Evolutionary conservation across 495 filamentous ascomycete genomes (phyloP).

Genomic region (Neurospora sp.): DNA sequence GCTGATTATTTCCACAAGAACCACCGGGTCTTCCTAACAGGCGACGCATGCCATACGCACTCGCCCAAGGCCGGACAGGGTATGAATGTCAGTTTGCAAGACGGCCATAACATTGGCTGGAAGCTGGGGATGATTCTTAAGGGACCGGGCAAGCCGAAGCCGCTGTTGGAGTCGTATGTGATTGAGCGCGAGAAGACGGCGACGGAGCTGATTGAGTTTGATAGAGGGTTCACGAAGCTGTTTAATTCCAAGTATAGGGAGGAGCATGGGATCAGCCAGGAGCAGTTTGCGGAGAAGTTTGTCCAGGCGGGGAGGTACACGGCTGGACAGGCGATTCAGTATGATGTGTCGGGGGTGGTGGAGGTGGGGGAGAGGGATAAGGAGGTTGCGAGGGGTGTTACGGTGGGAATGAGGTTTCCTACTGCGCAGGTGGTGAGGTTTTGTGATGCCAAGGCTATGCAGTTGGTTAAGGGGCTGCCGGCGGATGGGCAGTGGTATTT

Average conservation of each 20-base stretch:
- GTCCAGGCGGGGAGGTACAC: constrained; percentile 52
- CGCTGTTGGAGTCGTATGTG: constrained; percentile 58
- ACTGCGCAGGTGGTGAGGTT: constrained; percentile 46
- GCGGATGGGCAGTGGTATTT: constrained; percentile 51
- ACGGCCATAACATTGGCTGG: constrained; percentile 64
- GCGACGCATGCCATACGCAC: constrained; percentile 66
- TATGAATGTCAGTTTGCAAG: constrained; percentile 54
- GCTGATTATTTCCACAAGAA: constrained; percentile 44
- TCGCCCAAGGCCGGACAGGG: constrained; percentile 65
- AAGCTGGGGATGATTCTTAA: constrained; percentile 59
- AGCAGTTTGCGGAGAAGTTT: constrained; percentile 48
- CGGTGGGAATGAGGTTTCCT: constrained; percentile 49
- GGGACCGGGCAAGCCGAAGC: constrained; percentile 39
- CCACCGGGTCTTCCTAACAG: constrained; percentile 52
- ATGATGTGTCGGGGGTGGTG: constrained; percentile 42
- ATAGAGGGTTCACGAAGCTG: constrained; percentile 52
- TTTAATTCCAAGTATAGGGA: constrained; percentile 39
- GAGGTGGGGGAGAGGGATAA: constrained; percentile 14
- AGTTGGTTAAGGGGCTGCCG: constrained; percentile 40
- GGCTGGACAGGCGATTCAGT: constrained; percentile 51
- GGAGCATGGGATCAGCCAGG: constrained; percentile 24
- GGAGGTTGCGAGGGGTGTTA: constrained; percentile 30
- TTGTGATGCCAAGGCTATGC: constrained; percentile 45
- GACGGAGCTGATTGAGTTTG: constrained; percentile 64
- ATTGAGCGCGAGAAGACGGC: constrained; percentile 58